Evolutionary conservation across 75 land plant genomes (phyloP), one percentile per base, ranked within the genome.

Genomic region (Sequoiadendron giganteum): DNA sequence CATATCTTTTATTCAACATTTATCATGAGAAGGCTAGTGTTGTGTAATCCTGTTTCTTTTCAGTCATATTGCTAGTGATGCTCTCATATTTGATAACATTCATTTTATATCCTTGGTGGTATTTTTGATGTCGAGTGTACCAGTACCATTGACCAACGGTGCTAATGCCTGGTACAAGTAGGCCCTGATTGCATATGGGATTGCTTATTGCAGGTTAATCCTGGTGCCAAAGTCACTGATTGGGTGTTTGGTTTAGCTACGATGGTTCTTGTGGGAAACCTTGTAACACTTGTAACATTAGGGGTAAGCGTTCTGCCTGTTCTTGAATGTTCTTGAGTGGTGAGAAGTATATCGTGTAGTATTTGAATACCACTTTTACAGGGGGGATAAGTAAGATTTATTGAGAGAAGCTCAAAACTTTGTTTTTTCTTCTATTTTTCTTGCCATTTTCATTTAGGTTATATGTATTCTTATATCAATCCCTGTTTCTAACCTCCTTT

Each of bases 201-300:
- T 36, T 88, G 87, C 36, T 42, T 83, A 11, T 45, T 88, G 85
- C 91, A 90, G 91, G 90, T 90, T 42, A 90, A 90, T 90, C 91
- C 91, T 16, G 39, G 48, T 81, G 91, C 91, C 21, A 90, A 87
- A 40, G 85, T 91, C 32, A 87, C 89, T 56, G 92, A 91, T 73
- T 91, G 90, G 89, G 11, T 89, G 91, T 90, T 87, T 87, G 91
- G 88, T 43, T 38, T 91, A 18, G 88, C 88, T 48, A 91, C 91
- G 42, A 58, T 76, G 75, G 88, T 88, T 32, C 89, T 91, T 42
- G 75, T 91, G 65, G 92, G 87, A 79, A 90, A 90, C 90, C 55
- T 90, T 39, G 85, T 90, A n/a, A 85, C 89, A 75, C 81, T 88
- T 56, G 83, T 79, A 11, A 89, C 90, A 19, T 45, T 88, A 52